Conservation (phyloP, 352 stramenopile species). For the Pythium scleroteichum region DNA sequence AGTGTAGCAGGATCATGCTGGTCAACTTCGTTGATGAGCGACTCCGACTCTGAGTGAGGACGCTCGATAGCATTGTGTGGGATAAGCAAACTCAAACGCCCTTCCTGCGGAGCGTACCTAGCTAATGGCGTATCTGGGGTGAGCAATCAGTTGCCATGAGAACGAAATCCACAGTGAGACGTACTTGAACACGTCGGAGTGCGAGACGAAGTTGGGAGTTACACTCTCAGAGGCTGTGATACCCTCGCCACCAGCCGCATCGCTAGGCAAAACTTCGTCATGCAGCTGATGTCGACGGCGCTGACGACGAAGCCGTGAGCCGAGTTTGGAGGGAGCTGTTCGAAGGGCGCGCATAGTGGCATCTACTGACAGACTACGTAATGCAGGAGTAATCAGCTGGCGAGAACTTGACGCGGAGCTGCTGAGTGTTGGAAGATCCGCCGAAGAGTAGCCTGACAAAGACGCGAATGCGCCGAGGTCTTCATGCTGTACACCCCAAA, state of each 20-base stretch:
- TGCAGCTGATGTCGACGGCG: constrained; percentile 22
- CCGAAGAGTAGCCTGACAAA: neutral
- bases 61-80: neutral
- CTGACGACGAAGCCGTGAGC: constrained; percentile 23
- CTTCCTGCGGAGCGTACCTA: constrained; percentile 7
- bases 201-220: neutral
- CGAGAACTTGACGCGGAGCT: neutral
- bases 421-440: neutral
- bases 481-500: constrained; percentile 21
- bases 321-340: constrained; percentile 11
- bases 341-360: constrained; percentile 14
- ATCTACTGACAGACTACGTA: constrained; percentile 15
- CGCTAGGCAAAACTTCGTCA: constrained; percentile 6
- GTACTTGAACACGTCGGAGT: constrained; percentile 15
- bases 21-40: constrained; percentile 24
- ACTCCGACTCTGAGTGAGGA: constrained; percentile 14
- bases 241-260: neutral
- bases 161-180: neutral
- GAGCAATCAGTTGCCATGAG: neutral
- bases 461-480: constrained; percentile 3
- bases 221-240: neutral
- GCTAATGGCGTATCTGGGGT: neutral
- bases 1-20: too few relatives aligned
- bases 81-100: constrained; percentile 3
- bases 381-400: constrained; percentile 7